Conservation (phyloP, 2,329 filamentous ascomycete species). For the Phialocephala sp. region DNA sequence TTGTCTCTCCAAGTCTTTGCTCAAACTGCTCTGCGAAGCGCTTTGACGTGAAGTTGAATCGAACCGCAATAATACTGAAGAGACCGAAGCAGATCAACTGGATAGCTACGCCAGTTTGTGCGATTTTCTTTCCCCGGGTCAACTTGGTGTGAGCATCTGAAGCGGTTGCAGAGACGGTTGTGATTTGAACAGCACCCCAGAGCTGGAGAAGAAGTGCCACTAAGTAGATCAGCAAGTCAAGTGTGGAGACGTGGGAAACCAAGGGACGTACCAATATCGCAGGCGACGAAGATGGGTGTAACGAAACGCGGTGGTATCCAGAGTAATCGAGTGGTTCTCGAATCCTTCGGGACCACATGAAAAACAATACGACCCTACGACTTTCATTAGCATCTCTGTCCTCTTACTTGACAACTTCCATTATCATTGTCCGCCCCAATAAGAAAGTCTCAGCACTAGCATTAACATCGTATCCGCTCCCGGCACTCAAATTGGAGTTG, state of each 20-base stretch:
- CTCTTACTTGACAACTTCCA: too few relatives aligned
- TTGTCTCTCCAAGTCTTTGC: conserved; percentile 34
- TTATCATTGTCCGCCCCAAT: too few relatives aligned
- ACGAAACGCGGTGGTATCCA: conserved; percentile 39
- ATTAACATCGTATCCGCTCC: too few relatives aligned
- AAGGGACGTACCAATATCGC: conserved; percentile 22
- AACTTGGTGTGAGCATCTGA: conserved; percentile 42
- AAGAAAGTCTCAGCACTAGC: too few relatives aligned
- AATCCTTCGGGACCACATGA: conserved; percentile 38
- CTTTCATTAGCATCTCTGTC: too few relatives aligned
- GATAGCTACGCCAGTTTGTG: conserved; percentile 48
- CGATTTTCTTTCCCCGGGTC: conserved; percentile 46
- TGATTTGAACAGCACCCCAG: conserved; percentile 46
- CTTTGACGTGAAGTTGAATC: conserved; percentile 54
- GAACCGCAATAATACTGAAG: conserved; percentile 51
- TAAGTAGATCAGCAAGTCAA: conserved; percentile 19
- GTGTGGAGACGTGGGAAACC: too few relatives aligned
- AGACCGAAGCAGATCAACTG: conserved; percentile 54
- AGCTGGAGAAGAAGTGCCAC: conserved; percentile 39
- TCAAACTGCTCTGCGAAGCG: conserved; percentile 43
- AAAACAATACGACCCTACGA: conserved; percentile 33
- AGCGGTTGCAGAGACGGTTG: conserved; percentile 44
- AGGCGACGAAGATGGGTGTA: conserved; percentile 38
- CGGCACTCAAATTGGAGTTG: too few relatives aligned
- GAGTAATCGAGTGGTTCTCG: conserved; percentile 30